A percentile compares a stretch with the other conserved stretches of the same genome.
phyloP scores from a whole-genome alignment of 768 basidiomycete species.

The Mycena alexandri region DNA sequence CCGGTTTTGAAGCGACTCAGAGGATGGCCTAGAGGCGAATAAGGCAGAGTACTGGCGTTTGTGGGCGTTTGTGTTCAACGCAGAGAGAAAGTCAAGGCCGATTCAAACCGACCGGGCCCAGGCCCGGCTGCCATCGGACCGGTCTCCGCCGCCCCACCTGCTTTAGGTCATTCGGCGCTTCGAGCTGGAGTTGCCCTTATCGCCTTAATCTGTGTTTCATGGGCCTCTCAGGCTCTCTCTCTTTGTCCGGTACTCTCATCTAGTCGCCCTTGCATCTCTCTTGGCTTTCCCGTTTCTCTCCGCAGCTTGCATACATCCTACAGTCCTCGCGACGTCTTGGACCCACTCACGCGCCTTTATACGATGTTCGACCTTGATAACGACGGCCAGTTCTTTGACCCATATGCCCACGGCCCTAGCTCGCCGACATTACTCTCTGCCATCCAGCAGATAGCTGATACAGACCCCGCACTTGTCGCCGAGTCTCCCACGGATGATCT shows the following conservation, averaged over 20 bases:
- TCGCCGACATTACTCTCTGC: slow-evolving; percentile 17
- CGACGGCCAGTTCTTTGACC: slow-evolving; percentile 37
- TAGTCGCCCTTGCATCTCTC: background rate
- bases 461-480: slow-evolving; percentile 22
- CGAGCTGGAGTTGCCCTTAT: slow-evolving; percentile 15
- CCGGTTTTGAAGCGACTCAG: too few relatives aligned
- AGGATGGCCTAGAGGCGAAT: too few relatives aligned
- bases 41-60: too few relatives aligned
- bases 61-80: too few relatives aligned
- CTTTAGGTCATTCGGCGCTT: background rate
- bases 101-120: too few relatives aligned
- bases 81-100: too few relatives aligned
- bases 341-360: slow-evolving; percentile 10
- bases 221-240: slow-evolving; percentile 6
- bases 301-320: background rate
- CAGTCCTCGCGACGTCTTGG: background rate
- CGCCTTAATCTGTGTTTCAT: slow-evolving; percentile 28
- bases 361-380: slow-evolving; percentile 36
- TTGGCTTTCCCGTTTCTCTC: slow-evolving; percentile 11
- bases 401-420: slow-evolving; percentile 22
- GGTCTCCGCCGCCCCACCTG: background rate
- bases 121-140: too few relatives aligned
- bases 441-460: slow-evolving; percentile 29
- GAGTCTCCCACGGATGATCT: slow-evolving; percentile 31
- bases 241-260: slow-evolving; percentile 22